phyloP scores from a whole-genome alignment of 1,284 basidiomycete species.

The Moesziomyces globuligerus region DNA sequence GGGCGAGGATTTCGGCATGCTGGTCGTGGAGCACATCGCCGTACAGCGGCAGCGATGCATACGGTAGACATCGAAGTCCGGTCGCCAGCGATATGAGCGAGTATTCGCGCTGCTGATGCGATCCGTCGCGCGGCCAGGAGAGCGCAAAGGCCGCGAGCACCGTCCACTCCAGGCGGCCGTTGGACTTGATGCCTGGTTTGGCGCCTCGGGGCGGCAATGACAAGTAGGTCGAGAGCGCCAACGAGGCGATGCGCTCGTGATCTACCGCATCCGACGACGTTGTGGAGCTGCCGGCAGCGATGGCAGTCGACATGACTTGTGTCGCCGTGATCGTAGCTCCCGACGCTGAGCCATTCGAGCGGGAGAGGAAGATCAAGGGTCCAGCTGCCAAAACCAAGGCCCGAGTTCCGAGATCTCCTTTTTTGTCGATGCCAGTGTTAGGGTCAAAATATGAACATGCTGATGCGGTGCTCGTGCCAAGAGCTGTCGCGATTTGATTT shows the following conservation, averaged over 20 bases:
- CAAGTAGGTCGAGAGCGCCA: conserved; percentile 24
- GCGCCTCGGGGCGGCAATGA: conserved; percentile 35
- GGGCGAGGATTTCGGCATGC: conserved; percentile 88
- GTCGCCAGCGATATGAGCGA: conserved; percentile 76
- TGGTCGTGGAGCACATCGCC: conserved; percentile 88
- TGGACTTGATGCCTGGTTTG: conserved; percentile 39
- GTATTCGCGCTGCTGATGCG: conserved; percentile 2
- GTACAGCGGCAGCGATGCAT: conserved; percentile 73
- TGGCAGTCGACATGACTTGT: too few relatives aligned
- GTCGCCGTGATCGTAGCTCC: too few relatives aligned
- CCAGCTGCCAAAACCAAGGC: neutral
- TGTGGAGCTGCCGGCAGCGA: too few relatives aligned
- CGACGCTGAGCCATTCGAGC: too few relatives aligned
- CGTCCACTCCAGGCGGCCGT: conserved; percentile 50
- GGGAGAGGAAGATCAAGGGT: neutral
- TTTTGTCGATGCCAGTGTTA: neutral
- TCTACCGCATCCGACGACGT: conserved; percentile 1
- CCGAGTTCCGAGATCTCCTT: neutral
- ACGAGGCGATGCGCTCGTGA: conserved; percentile 26
- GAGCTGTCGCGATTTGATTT: neutral
- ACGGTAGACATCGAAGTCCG: conserved; percentile 87
- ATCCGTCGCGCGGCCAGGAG: conserved; percentile 9
- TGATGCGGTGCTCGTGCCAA: neutral
- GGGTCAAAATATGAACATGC: neutral
- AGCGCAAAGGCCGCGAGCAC: conserved; percentile 48